Percentiles rank a stretch among this genome's conserved stretches.
Evolutionary conservation across 2,329 filamentous ascomycete genomes (phyloP).

Genomic region (Talaromyces sp.): DNA sequence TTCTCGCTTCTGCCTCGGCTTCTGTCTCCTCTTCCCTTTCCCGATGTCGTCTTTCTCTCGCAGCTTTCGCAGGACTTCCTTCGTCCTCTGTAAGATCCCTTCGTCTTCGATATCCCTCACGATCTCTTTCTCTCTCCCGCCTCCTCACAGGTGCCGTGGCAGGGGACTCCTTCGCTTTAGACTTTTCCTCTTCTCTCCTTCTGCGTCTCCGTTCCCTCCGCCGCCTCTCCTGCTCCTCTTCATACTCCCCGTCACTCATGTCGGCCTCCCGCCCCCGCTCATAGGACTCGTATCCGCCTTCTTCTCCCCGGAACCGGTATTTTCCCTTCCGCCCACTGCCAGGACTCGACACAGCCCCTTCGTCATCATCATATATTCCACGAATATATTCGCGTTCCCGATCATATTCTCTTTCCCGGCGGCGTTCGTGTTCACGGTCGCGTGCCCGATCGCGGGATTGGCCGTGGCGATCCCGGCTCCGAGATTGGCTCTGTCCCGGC

Average conservation of each 20-base stretch:
- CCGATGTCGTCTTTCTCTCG: slow-evolving; percentile 23
- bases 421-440: slow-evolving; percentile 19
- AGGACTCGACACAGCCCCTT: slow-evolving; percentile 20
- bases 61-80: slow-evolving; percentile 26
- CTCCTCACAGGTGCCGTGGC: slow-evolving; percentile 40
- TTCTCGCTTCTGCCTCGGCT: slow-evolving; percentile 28
- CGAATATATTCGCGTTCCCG: slow-evolving; percentile 23
- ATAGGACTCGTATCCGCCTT: slow-evolving; percentile 27
- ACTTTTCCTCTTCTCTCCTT: slow-evolving; percentile 26
- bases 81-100: slow-evolving; percentile 29
- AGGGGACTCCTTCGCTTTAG: slow-evolving; percentile 41
- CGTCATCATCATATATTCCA: slow-evolving; percentile 19
- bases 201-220: slow-evolving; percentile 25
- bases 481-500: slow-evolving; percentile 36
- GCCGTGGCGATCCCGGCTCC: slow-evolving; percentile 36
- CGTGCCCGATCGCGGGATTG: slow-evolving; percentile 27
- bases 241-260: slow-evolving; percentile 14
- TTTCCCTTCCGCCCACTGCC: slow-evolving; percentile 15
- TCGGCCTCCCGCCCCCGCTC: slow-evolving; percentile 24
- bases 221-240: slow-evolving; percentile 21
- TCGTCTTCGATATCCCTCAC: slow-evolving; percentile 34
- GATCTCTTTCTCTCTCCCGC: slow-evolving; percentile 36
- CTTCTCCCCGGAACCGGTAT: slow-evolving; percentile 22
- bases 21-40: slow-evolving; percentile 21
- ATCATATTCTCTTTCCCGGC: slow-evolving; percentile 11